Base-by-base conservation (phyloP, 1,139 yeast species). In the Yamadazyma dushanensis region DNA sequence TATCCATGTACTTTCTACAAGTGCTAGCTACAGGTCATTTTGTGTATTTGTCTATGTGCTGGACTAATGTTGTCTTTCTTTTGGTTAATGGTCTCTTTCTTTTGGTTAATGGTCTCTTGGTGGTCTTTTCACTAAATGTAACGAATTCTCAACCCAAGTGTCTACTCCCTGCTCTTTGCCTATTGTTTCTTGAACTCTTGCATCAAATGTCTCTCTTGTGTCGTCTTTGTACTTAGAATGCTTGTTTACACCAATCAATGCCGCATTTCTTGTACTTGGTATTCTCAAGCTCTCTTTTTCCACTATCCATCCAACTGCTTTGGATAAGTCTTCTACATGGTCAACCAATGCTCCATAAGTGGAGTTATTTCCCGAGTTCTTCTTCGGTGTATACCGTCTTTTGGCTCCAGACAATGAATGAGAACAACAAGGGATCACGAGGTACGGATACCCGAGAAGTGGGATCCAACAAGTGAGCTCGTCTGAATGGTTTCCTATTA, bases 401-500 rank as follows among this genome's bases (percentile, higher is more conserved):
- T 80, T 80, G 16, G 80, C 79, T 3, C 97, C 98, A 9, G 82
- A 75, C 26, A 90, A 69, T 1, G 86, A 78, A 57, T 92, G 96
- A 0, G 97, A 88, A 57, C 98, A 92, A 56, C 98, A 92, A 3
- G 98, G 97, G 27, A 92, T 86, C 6, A 89, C 96, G 65, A 90
- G 69, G 54, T 88, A 92, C 3, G 97, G 96, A 46, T 72, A 78
- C 0, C 90, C 94, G 13, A 92, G 63, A 9, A 92, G 61, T 2
- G 98, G 98, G 19, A 90, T 80, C 97, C 97, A 92, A 46, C 96
- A 86, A 0, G 97, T 90, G 40, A 92, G 70, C 55, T 92, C 97
- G 56, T 92, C 98, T 0, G 96, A 86, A 53, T 92, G 98, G 54
- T 92, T 92, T 1, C 97, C 98, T 35, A 92, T 89, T 27, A 90